Percentiles rank a stretch among this genome's conserved stretches.
Conservation (phyloP, 345 rosid species). For the Salix brachista region DNA sequence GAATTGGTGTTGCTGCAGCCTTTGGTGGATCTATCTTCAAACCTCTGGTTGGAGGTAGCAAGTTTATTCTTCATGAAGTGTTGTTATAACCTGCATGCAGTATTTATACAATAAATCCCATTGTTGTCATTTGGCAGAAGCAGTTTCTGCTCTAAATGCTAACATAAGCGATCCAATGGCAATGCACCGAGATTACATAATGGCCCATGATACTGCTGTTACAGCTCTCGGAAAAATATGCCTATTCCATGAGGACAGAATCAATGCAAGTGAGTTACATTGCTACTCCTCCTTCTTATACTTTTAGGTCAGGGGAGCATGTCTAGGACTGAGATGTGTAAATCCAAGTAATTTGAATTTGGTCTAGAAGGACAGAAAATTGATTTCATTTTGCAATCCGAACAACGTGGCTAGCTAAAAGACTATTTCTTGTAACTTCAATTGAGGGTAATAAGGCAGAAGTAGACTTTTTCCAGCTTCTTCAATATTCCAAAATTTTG, state of each 20-base stretch:
- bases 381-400: too few relatives aligned
- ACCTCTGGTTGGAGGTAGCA: neutral
- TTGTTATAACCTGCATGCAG: too few relatives aligned
- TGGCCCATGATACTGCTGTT: constrained; percentile 10
- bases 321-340: too few relatives aligned
- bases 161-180: neutral
- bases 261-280: neutral
- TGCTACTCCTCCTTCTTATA: neutral
- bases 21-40: constrained; percentile 12
- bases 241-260: neutral
- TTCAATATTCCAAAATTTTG: neutral
- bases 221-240: constrained; percentile 9
- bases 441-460: neutral
- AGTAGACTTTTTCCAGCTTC: neutral
- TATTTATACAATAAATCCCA: neutral
- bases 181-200: neutral
- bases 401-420: too few relatives aligned
- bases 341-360: too few relatives aligned
- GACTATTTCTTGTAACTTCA: too few relatives aligned
- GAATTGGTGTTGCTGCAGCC: constrained; percentile 9
- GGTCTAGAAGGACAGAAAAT: too few relatives aligned
- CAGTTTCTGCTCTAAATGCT: neutral
- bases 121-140: constrained; percentile 8
- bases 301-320: neutral
- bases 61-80: neutral